These are phyloP conservation scores for Acorus calamus DNA, from an alignment of 106 monocot species.

Conservation along the genomic window DNA sequence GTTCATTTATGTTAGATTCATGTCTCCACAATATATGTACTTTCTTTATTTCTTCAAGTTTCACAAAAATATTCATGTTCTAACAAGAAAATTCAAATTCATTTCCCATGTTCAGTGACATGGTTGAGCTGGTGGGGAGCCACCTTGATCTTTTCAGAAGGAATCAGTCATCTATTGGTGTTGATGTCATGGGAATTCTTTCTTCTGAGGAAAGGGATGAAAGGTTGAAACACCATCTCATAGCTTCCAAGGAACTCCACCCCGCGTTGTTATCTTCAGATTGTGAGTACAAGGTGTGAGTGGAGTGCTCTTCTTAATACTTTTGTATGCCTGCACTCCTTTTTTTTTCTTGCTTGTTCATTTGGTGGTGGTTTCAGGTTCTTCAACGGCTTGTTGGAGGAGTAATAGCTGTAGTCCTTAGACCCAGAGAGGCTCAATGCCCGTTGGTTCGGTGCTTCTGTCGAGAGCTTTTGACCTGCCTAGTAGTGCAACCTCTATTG, in stretches of 20 bases:
- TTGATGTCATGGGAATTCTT: conserved; percentile 69
- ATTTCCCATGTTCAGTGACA: conserved; percentile 49
- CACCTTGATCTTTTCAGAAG: conserved; percentile 83
- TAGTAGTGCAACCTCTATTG: conserved; percentile 85
- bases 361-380: conserved; percentile 43
- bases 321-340: background rate
- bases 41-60: background rate
- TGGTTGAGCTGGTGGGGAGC: conserved; percentile 75
- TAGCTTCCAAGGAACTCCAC: conserved; percentile 70
- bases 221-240: conserved; percentile 65
- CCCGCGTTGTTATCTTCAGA: conserved; percentile 87
- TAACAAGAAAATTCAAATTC: conserved; percentile 11
- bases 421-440: conserved; percentile 69
- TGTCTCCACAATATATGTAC: conserved; percentile 28
- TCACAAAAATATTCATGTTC: background rate
- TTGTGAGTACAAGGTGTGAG: conserved; percentile 74
- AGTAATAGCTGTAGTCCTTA: conserved; percentile 56
- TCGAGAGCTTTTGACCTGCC: conserved; percentile 69
- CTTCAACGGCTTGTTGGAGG: conserved; percentile 85
- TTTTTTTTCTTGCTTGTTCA: conserved; percentile 3
- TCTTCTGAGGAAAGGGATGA: conserved; percentile 93
- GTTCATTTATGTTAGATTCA: conserved; percentile 55
- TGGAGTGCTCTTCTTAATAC: background rate
- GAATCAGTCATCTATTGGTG: conserved; percentile 74
- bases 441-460: conserved; percentile 62